These are phyloP conservation scores for Alectoria sarmentosa DNA, from an alignment of 495 filamentous ascomycete species.

Conservation along the genomic window DNA sequence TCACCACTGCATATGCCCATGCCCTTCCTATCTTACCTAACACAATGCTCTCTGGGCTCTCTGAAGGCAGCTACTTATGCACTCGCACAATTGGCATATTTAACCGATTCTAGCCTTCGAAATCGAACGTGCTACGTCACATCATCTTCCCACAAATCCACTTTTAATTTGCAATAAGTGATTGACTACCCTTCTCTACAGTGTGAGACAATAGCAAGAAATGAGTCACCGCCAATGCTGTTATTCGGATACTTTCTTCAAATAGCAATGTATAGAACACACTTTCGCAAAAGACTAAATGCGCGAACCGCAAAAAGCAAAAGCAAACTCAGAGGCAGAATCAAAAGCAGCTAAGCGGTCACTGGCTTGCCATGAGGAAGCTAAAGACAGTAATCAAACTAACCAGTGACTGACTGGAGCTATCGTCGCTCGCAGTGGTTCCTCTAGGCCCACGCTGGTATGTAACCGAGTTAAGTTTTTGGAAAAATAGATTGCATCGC, in stretches of 20 bases:
- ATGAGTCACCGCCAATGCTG: background rate
- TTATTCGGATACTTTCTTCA: background rate
- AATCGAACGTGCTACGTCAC: background rate
- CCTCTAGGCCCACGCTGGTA: background rate
- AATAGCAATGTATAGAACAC: background rate
- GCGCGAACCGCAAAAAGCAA: constrained; percentile 12
- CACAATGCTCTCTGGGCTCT: background rate
- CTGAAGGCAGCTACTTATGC: background rate
- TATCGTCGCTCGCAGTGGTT: background rate
- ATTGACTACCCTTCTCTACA: background rate
- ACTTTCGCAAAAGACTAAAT: background rate
- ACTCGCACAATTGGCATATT: background rate
- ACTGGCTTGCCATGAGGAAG: background rate
- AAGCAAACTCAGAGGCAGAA: too few species aligned
- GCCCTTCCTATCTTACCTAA: background rate
- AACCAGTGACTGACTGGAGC: background rate
- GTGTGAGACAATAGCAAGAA: background rate
- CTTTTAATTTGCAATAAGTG: background rate
- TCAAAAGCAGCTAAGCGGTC: background rate
- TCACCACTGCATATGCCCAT: background rate
- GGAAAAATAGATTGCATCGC: constrained; percentile 5
- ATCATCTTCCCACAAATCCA: background rate
- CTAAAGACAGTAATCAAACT: background rate
- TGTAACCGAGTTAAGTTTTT: constrained; percentile 1
- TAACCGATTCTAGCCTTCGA: constrained; percentile 5